These are phyloP conservation scores for Apiospora pterosperma DNA, from an alignment of 2,329 filamentous ascomycete species.

Conservation along the genomic window DNA sequence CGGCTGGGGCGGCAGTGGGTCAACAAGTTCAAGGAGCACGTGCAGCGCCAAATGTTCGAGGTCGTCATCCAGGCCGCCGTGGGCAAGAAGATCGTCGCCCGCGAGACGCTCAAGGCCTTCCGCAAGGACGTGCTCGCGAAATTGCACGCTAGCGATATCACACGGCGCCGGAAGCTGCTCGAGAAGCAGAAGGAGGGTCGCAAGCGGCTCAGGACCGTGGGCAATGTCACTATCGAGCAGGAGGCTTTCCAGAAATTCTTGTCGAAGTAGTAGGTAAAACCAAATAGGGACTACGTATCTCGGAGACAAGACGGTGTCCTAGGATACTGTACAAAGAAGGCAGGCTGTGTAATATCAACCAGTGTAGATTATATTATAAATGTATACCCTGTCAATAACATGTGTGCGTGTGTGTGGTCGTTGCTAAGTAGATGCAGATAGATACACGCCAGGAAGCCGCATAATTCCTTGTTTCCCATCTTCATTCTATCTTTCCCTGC, in stretches of 20 bases:
- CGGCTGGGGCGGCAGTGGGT: slow-evolving; percentile 85
- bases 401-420: too few relatives aligned
- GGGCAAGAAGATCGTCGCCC: slow-evolving; percentile 77
- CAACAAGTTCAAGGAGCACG: slow-evolving; percentile 93
- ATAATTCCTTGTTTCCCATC: too few relatives aligned
- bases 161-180: slow-evolving; percentile 76
- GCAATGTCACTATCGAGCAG: slow-evolving; percentile 95
- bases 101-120: slow-evolving; percentile 95
- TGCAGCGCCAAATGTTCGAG: slow-evolving; percentile 96
- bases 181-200: slow-evolving; percentile 97
- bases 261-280: slow-evolving; percentile 57
- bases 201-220: slow-evolving; percentile 79
- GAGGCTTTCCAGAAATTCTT: slow-evolving; percentile 93
- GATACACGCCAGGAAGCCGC: too few relatives aligned
- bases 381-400: too few relatives aligned
- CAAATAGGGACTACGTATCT: neutral
- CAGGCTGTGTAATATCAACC: too few relatives aligned
- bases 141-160: slow-evolving; percentile 86
- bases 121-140: slow-evolving; percentile 93
- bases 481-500: too few relatives aligned
- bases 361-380: too few relatives aligned
- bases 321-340: too few relatives aligned
- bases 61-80: slow-evolving; percentile 90
- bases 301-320: neutral
- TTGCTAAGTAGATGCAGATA: too few relatives aligned